Base-by-base conservation (phyloP, 1,139 yeast species). In the Chernovozyma aurita region DNA sequence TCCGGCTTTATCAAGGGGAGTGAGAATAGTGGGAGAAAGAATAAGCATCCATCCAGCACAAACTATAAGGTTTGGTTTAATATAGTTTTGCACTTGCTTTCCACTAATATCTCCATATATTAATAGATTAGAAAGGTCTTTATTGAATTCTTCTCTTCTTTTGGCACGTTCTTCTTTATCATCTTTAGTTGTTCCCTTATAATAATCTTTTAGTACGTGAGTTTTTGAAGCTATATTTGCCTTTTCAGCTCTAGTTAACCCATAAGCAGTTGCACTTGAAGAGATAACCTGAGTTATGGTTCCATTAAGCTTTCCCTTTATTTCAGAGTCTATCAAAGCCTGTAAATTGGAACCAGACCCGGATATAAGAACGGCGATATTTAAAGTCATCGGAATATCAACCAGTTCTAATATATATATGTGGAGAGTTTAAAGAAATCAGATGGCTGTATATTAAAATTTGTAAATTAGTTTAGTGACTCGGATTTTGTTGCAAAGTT, bases 41-140 rank as follows among this genome's bases (percentile, higher is more conserved):
- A 92, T 92, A 39, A 92, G 74, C 92, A 92, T 83, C 97, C 98
- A 92, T 2, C 98, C 98, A 7, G 98, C 98, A 63, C 98, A 92
- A 6, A 92, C 97, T 33, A 92, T 80, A 45, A 92, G 69, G 47
- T 84, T 85, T 3, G 98, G 97, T 48, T 67, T 65, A 30, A 57
- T 60, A 40, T 74, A 68, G 5, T 47, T 43, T 7, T 49, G 42
- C 22, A 48, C 52, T 7, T 18, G 24, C 14, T 59, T 61, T 8
- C 28, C 28, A 16, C 9, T 26, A 27, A 59, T 56, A 31, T 57
- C 52, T 3, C 79, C 80, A 36, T 62, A 53, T 21, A 86, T 60
- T 30, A 92, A 75, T 29, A 82, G 57, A 33, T 74, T 67, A 11
- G 95, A 92, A 38, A 92, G 70, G 43, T 92, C 96, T 31, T 60